Evolutionary conservation across 768 basidiomycete genomes (phyloP).

Genomic region (Thelephora aurantiotincta): DNA sequence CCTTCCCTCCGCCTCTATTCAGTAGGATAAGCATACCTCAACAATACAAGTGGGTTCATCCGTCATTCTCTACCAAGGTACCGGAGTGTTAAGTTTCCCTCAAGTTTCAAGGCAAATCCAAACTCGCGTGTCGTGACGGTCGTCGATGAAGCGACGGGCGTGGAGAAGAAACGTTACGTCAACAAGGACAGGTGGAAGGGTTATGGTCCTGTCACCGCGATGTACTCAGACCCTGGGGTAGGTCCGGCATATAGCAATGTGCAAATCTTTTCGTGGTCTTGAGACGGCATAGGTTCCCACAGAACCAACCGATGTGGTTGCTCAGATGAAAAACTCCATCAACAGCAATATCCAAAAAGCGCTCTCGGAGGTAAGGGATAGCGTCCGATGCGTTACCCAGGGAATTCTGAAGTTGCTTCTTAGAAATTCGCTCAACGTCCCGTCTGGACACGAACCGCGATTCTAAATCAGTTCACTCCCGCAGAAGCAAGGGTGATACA

Average conservation of each 20-base stretch:
- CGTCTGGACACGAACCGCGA: slow-evolving; percentile 77
- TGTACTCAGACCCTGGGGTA: slow-evolving; percentile 48
- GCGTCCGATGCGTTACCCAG: background rate
- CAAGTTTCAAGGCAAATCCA: slow-evolving; percentile 65
- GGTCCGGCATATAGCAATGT: slow-evolving; percentile 4
- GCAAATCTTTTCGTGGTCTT: background rate
- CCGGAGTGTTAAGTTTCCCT: background rate
- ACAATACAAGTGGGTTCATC: slow-evolving; percentile 52
- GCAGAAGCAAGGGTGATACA: slow-evolving; percentile 57
- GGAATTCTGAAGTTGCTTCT: background rate
- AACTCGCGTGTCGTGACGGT: slow-evolving; percentile 57
- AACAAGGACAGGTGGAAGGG: slow-evolving; percentile 83
- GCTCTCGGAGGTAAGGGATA: slow-evolving; percentile 32
- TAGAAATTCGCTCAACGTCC: slow-evolving; percentile 67
- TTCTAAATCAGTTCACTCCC: slow-evolving; percentile 68
- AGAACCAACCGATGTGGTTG: slow-evolving; percentile 45
- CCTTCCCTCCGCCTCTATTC: slow-evolving; percentile 85
- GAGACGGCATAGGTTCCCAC: slow-evolving; percentile 39
- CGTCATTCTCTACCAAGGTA: background rate
- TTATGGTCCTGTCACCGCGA: slow-evolving; percentile 57
- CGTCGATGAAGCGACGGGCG: slow-evolving; percentile 62
- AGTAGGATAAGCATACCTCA: slow-evolving; percentile 69
- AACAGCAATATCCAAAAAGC: slow-evolving; percentile 40
- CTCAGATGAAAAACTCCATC: slow-evolving; percentile 31
- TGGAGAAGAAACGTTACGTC: slow-evolving; percentile 72